Base-by-base conservation (phyloP, 495 filamentous ascomycete genomes). In the Margaritispora aquatica region DNA sequence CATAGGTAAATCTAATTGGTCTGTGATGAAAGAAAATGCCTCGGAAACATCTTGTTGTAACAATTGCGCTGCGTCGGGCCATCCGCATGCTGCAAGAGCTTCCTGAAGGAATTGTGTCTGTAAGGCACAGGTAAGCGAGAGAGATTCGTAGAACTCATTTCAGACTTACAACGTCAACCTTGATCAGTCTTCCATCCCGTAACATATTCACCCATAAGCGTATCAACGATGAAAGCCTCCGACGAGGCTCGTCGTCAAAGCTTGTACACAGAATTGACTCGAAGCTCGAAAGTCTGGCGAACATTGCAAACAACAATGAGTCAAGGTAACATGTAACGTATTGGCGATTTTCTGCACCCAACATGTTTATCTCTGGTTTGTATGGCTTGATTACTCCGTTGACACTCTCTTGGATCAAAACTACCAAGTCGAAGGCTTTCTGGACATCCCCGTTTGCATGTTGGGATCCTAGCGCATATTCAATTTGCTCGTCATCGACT, bases 291-390 rank as follows among this genome's bases (percentile, higher is more conserved):
- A 96, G 74, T 55, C 89, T 84, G 10, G 90, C 88, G 69, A 98
- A 98, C 93, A 98, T 96, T 58, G 94, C 89, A 66, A 96, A 97
- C 1, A 98, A 82, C n/a, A 97, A 73, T 0, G 92, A 79, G 68
- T 97, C 94, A 0, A 96, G 75, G 64, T 91, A 98, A 71, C 94
- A 98, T 31, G 94, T 96, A 21, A 94, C 90, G 20, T 80, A 83
- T 19, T 86, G 79, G 47, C 93, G 77, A 68, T 98, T 98, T 62
- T 90, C 87, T 2, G 94, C 94, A 1, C 94, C 94, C 1, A 91
- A 74, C 70, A 97, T 83, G 60, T 82, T 85, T 1, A 86, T 76
- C 38, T 78, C 75, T 2, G 87, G 78, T 22, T 88, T 79, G 68
- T 90, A 92, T 5, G 79, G 81, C 59, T 82, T 76, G 62, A 98